Conservation (phyloP, 1,284 basidiomycete genomes). For the Trichosporon asahii region DNA sequence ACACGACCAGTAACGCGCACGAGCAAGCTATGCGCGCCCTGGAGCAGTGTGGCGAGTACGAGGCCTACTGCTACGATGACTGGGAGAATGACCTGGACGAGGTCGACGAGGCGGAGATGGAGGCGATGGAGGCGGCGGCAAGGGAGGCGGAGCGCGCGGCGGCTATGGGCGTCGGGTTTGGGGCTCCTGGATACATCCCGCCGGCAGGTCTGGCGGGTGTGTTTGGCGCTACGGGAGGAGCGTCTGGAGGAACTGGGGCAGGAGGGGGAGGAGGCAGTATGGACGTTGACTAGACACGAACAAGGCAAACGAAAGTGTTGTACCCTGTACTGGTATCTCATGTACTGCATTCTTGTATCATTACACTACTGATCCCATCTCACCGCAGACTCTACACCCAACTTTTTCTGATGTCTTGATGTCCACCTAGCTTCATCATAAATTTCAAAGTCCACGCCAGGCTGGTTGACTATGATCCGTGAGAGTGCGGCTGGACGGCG, state of each 20-base stretch:
- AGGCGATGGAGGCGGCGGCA: not conserved
- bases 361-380: too few species aligned
- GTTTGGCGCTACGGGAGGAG: not conserved
- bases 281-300: not conserved
- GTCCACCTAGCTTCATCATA: too few species aligned
- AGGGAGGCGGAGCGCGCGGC: not conserved
- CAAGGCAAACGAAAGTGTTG: not conserved
- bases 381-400: too few species aligned
- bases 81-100: not conserved
- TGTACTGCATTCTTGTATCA: not conserved
- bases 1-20: not conserved
- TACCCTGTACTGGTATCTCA: not conserved
- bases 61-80: not conserved
- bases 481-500: too few species aligned
- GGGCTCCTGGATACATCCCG: not conserved
- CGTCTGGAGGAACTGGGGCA: not conserved
- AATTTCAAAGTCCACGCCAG: too few species aligned
- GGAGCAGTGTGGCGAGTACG: slow-evolving; percentile 8
- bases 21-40: not conserved
- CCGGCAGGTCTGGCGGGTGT: not conserved
- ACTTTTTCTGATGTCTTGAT: not conserved
- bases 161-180: not conserved
- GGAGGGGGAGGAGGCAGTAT: not conserved
- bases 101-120: not conserved
- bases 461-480: too few species aligned